Evolutionary conservation across 2,329 filamentous ascomycete genomes (phyloP).

Genomic region (Paecilomyces formosus): DNA sequence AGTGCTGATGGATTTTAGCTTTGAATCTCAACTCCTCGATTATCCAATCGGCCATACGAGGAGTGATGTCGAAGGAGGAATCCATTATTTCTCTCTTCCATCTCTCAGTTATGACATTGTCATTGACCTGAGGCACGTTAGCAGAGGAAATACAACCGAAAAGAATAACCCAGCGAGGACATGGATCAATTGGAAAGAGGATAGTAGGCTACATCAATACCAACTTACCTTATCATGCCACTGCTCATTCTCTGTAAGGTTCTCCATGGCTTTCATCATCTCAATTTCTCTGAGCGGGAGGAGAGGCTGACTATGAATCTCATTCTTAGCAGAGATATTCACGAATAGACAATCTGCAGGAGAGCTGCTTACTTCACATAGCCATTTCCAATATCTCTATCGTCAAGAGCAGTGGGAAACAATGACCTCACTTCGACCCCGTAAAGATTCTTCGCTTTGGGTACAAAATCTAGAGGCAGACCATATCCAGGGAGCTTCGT

Average conservation of each 20-base stretch:
- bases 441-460: conserved; percentile 17
- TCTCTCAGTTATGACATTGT: conserved; percentile 19
- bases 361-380: conserved; percentile 17
- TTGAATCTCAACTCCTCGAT: conserved; percentile 46
- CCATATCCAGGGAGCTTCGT: conserved; percentile 26
- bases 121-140: conserved; percentile 17
- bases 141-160: not conserved
- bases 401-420: conserved; percentile 26
- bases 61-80: conserved; percentile 19
- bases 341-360: not conserved
- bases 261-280: conserved; percentile 34
- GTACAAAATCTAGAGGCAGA: conserved; percentile 20
- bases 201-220: not conserved
- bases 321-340: not conserved
- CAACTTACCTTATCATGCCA: conserved; percentile 30
- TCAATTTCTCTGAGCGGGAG: conserved; percentile 28
- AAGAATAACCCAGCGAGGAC: no score
- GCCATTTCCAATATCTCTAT: conserved; percentile 20
- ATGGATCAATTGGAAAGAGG: not conserved
- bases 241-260: conserved; percentile 31
- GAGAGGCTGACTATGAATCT: conserved; percentile 15
- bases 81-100: conserved; percentile 23
- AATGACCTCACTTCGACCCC: conserved; percentile 19
- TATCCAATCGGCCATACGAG: conserved; percentile 30
- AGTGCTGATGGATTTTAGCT: conserved; percentile 36